Base-by-base conservation (phyloP, 164 flowering plant genomes). In the Stephania cephalantha region DNA sequence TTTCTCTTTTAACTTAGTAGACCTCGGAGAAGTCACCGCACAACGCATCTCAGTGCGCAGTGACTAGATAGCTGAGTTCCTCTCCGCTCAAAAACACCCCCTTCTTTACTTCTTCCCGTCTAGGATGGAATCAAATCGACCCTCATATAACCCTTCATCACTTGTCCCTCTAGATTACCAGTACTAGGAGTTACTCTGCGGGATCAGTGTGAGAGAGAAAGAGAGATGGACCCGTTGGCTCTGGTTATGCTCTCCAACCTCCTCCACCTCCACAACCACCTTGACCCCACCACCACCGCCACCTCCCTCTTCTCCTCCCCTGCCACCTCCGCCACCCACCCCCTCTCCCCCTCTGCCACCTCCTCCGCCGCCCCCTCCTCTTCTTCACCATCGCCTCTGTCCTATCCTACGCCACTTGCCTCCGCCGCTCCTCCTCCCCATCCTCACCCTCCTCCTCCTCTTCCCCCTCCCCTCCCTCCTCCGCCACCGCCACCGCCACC, bases 221-320 rank as follows among this genome's bases (percentile, higher is more conserved):
- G 68, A 75, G 70, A 25, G 44, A 94, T 94, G 98, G 95, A 94
- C 75, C 85, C 88, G 30, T 83, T 92, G 0, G 89, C 92, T 75
- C 68, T 94, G 80, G 66, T 92, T 31, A 90, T 94, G 97, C 88
- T 94, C 0, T 90, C 98, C 18, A 90, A 91, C 75, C 92, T 94
- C 67, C 93, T 94, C 74, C 97, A 94, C 77, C 93, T 94, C 80
- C 97, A 94, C 69, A 92, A 85, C 86, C 83, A 90, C 77, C 82
- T 92, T 0, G 98, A 94, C 79, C 98, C 98, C 66, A 78, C 97
- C 68, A 79, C 86, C 68, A 78, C 94, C 75, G 83, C 85, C 76
- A 82, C 87, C 77, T 81, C 87, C 44, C 22, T 78, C 70, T 15
- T 84, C 78, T 0, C 86, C 78, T 11, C 87, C 77, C 9, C 84